Evolutionary conservation across 441 rosid species (phyloP), one percentile per base, ranked within the genome.

Genomic region (Manihot esculenta): DNA sequence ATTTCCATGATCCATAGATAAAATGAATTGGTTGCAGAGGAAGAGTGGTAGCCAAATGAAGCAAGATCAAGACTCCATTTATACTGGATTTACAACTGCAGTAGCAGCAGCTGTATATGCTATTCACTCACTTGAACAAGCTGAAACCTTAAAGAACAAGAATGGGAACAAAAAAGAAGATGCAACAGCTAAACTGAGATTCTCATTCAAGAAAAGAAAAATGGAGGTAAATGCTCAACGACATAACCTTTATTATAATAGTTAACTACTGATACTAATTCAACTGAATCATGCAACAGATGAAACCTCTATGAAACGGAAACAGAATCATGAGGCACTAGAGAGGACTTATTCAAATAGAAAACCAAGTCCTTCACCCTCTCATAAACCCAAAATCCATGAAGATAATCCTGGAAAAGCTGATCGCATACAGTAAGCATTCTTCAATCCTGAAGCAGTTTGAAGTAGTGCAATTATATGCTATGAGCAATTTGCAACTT

Each of bases 21-120:
- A 20, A 5, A 72, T 72, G 69, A 63, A 72, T 35, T 54, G 62
- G 55, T 51, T 54, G 41, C 58, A 33, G 48, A 71, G 23, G 47
- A 70, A 71, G 45, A 60, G 59, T 7, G 59, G 61, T 0, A 41
- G 50, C 18, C 27, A 49, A 62, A 47, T 0, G 51, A 41, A 65
- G 41, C 57, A 68, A 68, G 78, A 75, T 24, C 61, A 61, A 50
- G 79, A 47, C 11, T 64, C 73, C 7, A 50, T 55, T 49, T 59
- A 61, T 20, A 68, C 54, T n/a, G 62, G 68, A 54, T 62, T 54
- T 45, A 74, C 75, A 35, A 35, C 74, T 17, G 77, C 81, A 44
- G 74, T 81, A 41, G 76, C 80, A 17, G 81, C 83, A 21, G 81
- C 81, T 8, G 81, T 79, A 55, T 72, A 69, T 66, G 77, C 77